Evolutionary conservation across 2,329 filamentous ascomycete species (phyloP), one percentile per base, ranked within the genome.

Genomic region (Talaromyces sp.): DNA sequence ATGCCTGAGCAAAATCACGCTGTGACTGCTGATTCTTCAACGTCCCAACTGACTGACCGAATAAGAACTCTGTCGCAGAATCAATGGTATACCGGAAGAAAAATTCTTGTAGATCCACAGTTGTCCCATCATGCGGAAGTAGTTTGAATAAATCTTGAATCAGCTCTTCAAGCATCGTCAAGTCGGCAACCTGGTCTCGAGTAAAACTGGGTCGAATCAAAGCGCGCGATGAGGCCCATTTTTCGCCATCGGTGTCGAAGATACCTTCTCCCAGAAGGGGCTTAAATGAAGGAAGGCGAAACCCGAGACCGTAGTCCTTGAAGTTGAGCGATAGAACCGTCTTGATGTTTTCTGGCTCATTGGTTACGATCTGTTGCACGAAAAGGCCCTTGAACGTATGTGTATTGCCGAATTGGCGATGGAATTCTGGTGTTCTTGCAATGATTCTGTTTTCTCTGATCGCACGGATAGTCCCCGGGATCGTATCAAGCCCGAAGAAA

Each of bases 61-160:
- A 86, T 4, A 90, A 71, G 58, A 89, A 87, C 41, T 86, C 84
- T 0, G 86, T 89, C 0, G 86, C 84, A 0, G 84, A 82, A 55
- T 89, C 86, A 16, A 89, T 76, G 0, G 86, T 87, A 64, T 88
- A 77, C 48, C 80, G 78, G 63, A 88, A 88, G 64, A 88, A 86
- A 8, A 87, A 70, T 10, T 81, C 78, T 61, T 84, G 82, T 24
- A 89, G 72, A 59, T 89, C 82, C 9, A 88, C 77, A 0, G 43
- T 46, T 20, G 75, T 70, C 42, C 85, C 79, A 52, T 82, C 73
- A 1, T 37, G 33, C 2, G 48, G 54, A 13, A 59, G 37, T 3
- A 50, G 13, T 13, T 14, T 14, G 10, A 59, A 49, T 1, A 58
- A 19, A 16, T 54, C 46, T 22, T 56, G 45, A 9, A 54, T 32